phyloP scores from a whole-genome alignment of 257 asterid species.

The Mentha longifolia region DNA sequence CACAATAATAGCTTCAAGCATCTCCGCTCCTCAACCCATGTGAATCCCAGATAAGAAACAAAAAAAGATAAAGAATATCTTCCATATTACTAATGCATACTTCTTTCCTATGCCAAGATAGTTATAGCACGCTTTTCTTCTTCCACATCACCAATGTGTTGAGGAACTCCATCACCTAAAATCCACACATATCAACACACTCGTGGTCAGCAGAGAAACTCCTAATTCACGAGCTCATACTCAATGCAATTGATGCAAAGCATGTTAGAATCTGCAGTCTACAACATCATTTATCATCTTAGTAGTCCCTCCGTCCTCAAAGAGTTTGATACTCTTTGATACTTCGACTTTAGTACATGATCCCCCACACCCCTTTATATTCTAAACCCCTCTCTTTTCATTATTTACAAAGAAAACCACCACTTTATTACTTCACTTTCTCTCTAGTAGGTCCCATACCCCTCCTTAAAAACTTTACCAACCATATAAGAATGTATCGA shows the following conservation, averaged over 20 bases:
- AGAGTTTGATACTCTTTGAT: too few species aligned
- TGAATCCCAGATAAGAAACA: conserved; percentile 15
- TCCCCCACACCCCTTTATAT: too few species aligned
- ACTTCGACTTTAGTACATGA: too few species aligned
- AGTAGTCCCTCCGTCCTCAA: not conserved
- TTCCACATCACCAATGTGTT: conserved; percentile 73
- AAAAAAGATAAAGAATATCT: conserved; percentile 5
- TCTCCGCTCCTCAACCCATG: conserved; percentile 62
- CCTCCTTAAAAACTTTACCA: too few species aligned
- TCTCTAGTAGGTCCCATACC: too few species aligned
- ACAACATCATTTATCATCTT: not conserved
- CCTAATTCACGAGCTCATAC: not conserved
- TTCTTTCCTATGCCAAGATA: conserved; percentile 25
- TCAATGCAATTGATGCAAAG: too few species aligned
- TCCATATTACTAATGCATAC: conserved; percentile 7
- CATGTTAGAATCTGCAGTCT: not conserved
- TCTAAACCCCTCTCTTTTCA: too few species aligned
- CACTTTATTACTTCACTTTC: too few species aligned
- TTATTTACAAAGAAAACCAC: too few species aligned
- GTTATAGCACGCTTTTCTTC: conserved; percentile 45
- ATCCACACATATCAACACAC: not conserved
- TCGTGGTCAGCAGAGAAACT: not conserved
- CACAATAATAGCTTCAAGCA: conserved; percentile 37
- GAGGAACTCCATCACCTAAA: conserved; percentile 86
- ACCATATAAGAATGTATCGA: too few species aligned